phyloP scores from a whole-genome alignment of 768 basidiomycete genomes.

The Nevesoporus exiguus region DNA sequence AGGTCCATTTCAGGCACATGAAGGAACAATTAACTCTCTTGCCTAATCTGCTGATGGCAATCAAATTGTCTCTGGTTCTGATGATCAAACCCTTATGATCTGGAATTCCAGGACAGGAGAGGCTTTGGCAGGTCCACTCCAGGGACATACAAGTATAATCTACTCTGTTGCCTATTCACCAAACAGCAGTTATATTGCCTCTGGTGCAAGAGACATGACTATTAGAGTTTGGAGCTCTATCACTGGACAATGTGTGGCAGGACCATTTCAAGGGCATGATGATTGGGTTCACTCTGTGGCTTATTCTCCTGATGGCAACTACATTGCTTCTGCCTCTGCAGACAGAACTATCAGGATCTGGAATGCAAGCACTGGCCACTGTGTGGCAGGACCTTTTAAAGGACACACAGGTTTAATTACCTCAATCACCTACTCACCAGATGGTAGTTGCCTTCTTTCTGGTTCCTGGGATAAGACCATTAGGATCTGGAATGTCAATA shows the following conservation, averaged over 20 bases:
- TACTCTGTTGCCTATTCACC: constrained; percentile 24
- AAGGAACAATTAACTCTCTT: not conserved
- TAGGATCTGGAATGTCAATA: constrained; percentile 17
- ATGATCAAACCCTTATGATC: constrained; percentile 6
- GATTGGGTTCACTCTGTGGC: constrained; percentile 14
- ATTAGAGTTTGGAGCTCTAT: constrained; percentile 21
- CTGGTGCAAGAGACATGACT: constrained; percentile 12
- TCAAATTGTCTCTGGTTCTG: constrained; percentile 11
- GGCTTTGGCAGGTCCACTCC: constrained; percentile 7
- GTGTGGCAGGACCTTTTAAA: constrained; percentile 14
- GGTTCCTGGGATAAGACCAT: constrained; percentile 15
- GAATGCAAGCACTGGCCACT: constrained; percentile 12
- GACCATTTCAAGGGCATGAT: constrained; percentile 8
- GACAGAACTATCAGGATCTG: constrained; percentile 21
- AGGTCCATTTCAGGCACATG: constrained; percentile 7
- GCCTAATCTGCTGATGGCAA: constrained; percentile 15
- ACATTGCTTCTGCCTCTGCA: constrained; percentile 24
- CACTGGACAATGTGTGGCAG: constrained; percentile 8
- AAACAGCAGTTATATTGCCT: constrained; percentile 15
- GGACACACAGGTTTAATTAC: constrained; percentile 14
- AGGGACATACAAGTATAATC: not conserved
- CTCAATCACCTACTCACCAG: constrained; percentile 14
- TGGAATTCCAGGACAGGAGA: constrained; percentile 14
- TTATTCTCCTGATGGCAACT: constrained; percentile 23
- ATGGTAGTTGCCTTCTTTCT: constrained; percentile 15